Base-by-base conservation (phyloP, 2,329 filamentous ascomycete genomes). In the Hymenoscyphus albidus region DNA sequence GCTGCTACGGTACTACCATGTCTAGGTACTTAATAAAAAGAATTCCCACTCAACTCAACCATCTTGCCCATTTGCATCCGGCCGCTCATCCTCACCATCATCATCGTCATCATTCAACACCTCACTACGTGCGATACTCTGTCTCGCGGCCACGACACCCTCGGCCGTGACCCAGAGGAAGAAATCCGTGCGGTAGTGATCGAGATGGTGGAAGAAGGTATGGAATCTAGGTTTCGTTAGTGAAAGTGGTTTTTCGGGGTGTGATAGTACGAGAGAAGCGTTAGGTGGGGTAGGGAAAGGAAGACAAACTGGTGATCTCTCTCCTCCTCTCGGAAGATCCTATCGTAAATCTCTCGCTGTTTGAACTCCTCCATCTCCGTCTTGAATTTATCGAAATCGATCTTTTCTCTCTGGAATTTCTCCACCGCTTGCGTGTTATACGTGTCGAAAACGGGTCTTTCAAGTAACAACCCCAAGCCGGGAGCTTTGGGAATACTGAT, bases 401-500 rank as follows among this genome's bases (percentile, higher is more conserved):
- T 88, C 31, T 84, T 82, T 59, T 90, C 84, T 62, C 87, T 85
- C 6, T 83, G 85, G 55, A 88, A 83, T 62, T 85, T 84, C 42
- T 82, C 81, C 7, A 83, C 83, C 0, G 90, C 88, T 69, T 89
- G 87, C 62, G 83, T 83, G 77, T 97, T 99, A 79, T 97, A 98
- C 59, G 81, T 88, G 67, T 94, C 89, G 75, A 99, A 99, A 0
- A 98, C 91, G 1, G 95, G 95, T 0, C 92, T 82, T 78, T 99
- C 95, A 3, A 99, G 84, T 62, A 98, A 80, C 55, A 99, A 79
- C 0, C 95, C 95, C 42, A 99, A 78, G 3, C 92, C 91, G 0
- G 95, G 95, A 0, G 93, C 95, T 78, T 98, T 98, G 63, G 95
- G 95, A 63, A 99, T 97, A 58, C 90, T 90, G 72, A 97, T 90